Evolutionary conservation across 441 rosid species (phyloP).

Genomic region (Erodium moschatum): DNA sequence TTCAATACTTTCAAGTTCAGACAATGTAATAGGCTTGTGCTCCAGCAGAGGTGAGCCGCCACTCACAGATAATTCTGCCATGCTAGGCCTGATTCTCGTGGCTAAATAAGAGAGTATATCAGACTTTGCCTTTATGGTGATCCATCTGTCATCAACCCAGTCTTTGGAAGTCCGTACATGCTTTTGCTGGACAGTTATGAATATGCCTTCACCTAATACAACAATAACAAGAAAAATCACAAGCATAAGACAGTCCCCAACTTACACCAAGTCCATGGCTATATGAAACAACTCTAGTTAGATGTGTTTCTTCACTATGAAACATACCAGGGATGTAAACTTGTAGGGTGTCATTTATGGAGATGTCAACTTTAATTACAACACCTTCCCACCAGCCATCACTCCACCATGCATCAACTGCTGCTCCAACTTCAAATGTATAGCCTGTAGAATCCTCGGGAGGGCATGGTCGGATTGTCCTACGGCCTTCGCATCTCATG

Average conservation of each 20-base stretch:
- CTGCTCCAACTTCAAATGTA: slow-evolving; percentile 42
- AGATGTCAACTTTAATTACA: slow-evolving; percentile 33
- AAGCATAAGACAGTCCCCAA: background rate
- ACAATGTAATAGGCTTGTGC: no score
- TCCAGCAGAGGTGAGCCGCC: no score
- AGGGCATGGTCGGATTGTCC: slow-evolving; percentile 62
- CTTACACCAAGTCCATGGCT: background rate
- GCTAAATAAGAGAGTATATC: slow-evolving; percentile 22
- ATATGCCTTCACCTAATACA: slow-evolving; percentile 30
- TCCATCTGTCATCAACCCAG: slow-evolving; percentile 35
- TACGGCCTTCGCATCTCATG: slow-evolving; percentile 63
- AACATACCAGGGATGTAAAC: slow-evolving; percentile 68
- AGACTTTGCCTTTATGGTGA: slow-evolving; percentile 25
- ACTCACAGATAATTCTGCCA: background rate
- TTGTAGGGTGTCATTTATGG: slow-evolving; percentile 35
- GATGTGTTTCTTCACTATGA: background rate
- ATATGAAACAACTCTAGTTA: background rate
- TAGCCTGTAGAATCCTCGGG: slow-evolving; percentile 26
- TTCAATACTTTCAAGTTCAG: no score
- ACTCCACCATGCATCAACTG: slow-evolving; percentile 98
- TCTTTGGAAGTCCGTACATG: slow-evolving; percentile 31
- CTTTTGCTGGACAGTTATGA: slow-evolving; percentile 20
- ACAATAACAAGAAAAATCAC: slow-evolving; percentile 10
- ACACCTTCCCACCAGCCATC: slow-evolving; percentile 99
- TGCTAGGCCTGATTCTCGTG: slow-evolving; percentile 4